Percentiles rank a stretch among this genome's conserved stretches.
Evolutionary conservation across 1,284 basidiomycete genomes (phyloP).

Genomic region (Omphalotus olearius): DNA sequence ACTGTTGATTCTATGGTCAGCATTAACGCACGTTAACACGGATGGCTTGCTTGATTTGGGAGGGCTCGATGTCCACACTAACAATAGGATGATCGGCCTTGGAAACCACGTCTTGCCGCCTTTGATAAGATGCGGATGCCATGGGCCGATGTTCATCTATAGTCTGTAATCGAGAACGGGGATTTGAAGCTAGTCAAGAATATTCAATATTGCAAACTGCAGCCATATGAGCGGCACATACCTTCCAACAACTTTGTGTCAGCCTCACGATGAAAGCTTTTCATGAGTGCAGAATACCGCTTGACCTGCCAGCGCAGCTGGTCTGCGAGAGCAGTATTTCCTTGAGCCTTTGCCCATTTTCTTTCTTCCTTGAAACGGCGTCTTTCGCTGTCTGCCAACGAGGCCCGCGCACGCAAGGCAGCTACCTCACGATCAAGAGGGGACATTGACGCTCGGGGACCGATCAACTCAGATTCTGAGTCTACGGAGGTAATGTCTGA

Average conservation of each 20-base stretch:
- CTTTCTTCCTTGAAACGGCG: slow-evolving; percentile 77
- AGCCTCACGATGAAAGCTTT: slow-evolving; percentile 74
- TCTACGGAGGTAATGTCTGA: slow-evolving; percentile 56
- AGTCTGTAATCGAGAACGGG: slow-evolving; percentile 12
- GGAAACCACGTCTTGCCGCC: slow-evolving; percentile 1
- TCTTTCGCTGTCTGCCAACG: slow-evolving; percentile 75
- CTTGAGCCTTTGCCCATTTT: slow-evolving; percentile 77
- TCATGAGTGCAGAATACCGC: slow-evolving; percentile 71
- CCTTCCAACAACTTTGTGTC: slow-evolving; percentile 70
- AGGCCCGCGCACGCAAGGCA: slow-evolving; percentile 66
- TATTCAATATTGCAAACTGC: slow-evolving; percentile 5
- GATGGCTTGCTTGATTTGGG: slow-evolving; percentile 17
- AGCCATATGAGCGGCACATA: slow-evolving; percentile 25
- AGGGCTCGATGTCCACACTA: slow-evolving; percentile 16
- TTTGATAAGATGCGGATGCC: slow-evolving; percentile 11
- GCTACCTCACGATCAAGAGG: slow-evolving; percentile 68
- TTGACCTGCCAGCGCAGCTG: slow-evolving; percentile 81
- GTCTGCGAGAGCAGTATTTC: slow-evolving; percentile 64
- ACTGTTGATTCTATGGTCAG: background rate
- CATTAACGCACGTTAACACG: slow-evolving; percentile 18
- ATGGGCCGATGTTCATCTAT: slow-evolving; percentile 14
- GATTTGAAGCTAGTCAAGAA: background rate
- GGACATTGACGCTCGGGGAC: slow-evolving; percentile 53
- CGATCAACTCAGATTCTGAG: slow-evolving; percentile 57
- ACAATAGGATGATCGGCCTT: slow-evolving; percentile 13